Base-by-base conservation (phyloP, 257 asterid genomes). In the Linaria vulgaris region DNA sequence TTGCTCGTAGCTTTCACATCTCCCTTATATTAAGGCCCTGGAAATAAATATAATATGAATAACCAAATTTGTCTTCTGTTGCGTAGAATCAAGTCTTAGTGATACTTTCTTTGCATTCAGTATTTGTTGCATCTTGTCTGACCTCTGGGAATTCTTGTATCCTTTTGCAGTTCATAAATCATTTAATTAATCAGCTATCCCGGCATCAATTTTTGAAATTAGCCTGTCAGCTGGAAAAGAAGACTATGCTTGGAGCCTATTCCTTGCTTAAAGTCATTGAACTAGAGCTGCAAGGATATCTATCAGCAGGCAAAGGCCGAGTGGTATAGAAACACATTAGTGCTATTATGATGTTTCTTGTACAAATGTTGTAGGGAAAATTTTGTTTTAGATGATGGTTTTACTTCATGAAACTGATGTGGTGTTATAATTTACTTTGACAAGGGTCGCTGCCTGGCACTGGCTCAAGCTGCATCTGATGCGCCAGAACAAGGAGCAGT, bases 401-500 rank as follows among this genome's bases (percentile, higher is more conserved):
- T 39, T 61, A 16, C 10, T 55, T 43, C 59, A 56, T 66, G 44
- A 9, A 55, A 65, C 57, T 56, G 45, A 25, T 70, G 37, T 47
- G 23, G 47, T n/a, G 17, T 21, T 38, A 31, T 69, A 67, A 43
- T 45, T 75, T 12, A 62, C 49, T 71, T 23, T 16, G 61, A 9
- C 50, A 57, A 92, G 99, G 88, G 85, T 68, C 96, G 86, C 62
- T 92, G 88, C 67, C 70, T 81, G 80, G 82, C 95, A 72, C 76
- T 92, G 86, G 78, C 76, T 78, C 87, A 81, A 79, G 96, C 99
- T 70, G 88, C 94, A 66, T 82, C 95, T 70, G 99, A 90, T 71
- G 83, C 83, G 24, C 89, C 88, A 21, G 99, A 92, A 78, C 99
- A 92, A 79, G 99, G 97, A 61, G 99, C 96, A 59, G 95, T 92